These are phyloP conservation scores for Phragmites australis DNA, from an alignment of 176 grass and related monocot species.

Conservation along the genomic window DNA sequence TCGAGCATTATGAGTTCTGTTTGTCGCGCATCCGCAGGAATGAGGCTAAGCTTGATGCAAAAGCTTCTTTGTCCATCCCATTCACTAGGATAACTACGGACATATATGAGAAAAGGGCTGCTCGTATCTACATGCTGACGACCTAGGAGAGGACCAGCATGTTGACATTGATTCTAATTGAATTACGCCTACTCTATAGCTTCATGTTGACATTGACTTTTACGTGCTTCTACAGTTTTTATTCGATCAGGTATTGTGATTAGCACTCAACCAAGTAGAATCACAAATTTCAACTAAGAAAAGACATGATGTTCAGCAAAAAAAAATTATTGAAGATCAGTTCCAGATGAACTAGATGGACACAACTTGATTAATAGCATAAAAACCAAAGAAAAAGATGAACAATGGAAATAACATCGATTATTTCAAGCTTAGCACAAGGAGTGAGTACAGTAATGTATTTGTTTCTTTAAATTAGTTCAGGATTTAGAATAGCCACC, in stretches of 20 bases:
- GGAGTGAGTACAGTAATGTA: neutral
- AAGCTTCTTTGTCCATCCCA: no score
- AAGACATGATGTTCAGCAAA: slow-evolving; percentile 2
- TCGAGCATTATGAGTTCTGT: no score
- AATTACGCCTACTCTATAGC: no score
- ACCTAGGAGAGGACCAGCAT: no score
- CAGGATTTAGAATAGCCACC: neutral
- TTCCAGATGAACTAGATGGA: neutral
- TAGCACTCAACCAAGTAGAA: neutral
- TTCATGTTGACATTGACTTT: no score
- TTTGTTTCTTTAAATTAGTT: slow-evolving; percentile 1
- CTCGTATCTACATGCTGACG: no score
- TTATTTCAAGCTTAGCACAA: neutral
- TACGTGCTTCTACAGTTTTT: neutral
- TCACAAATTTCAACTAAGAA: neutral
- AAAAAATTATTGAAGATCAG: neutral
- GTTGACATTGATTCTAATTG: no score
- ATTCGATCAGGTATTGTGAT: neutral
- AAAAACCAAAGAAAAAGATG: neutral
- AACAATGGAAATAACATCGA: neutral
- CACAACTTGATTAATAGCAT: neutral
- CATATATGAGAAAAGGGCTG: no score
- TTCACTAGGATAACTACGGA: no score
- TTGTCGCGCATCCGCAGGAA: no score
- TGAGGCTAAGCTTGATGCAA: no score